Conservation (phyloP, 768 basidiomycete genomes). For the Russula abietina region DNA sequence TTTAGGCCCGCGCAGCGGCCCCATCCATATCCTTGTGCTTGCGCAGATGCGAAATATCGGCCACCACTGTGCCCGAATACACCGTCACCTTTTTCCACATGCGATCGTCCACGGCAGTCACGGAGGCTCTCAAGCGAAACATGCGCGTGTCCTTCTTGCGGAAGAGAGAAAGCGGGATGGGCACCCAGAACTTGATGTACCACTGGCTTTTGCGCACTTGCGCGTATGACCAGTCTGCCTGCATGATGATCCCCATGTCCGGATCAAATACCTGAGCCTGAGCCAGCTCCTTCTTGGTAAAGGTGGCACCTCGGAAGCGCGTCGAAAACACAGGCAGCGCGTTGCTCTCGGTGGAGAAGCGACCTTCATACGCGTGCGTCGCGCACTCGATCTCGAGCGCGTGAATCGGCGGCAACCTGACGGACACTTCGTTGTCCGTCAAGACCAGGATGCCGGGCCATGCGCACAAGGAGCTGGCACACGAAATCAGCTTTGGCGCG, state of each 20-base stretch:
- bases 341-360: conserved; percentile 23
- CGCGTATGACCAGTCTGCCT: conserved; percentile 21
- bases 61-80: conserved; percentile 20
- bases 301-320: conserved; percentile 4
- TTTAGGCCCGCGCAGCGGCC: conserved; percentile 8
- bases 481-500: not conserved
- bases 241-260: conserved; percentile 21
- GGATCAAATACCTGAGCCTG: conserved; percentile 5
- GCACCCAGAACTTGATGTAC: conserved; percentile 26
- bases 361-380: conserved; percentile 25
- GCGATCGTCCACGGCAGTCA: conserved; percentile 20
- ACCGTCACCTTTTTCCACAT: conserved; percentile 21
- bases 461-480: conserved; percentile 10
- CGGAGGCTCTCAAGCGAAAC: conserved; percentile 21
- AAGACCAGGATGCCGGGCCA: conserved; percentile 23
- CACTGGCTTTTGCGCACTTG: conserved; percentile 18
- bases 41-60: conserved; percentile 24
- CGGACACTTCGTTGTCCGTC: conserved; percentile 16
- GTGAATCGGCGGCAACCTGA: conserved; percentile 11
- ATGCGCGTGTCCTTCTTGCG: conserved; percentile 24
- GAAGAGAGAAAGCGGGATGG: conserved; percentile 24
- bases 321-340: conserved; percentile 21
- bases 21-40: conserved; percentile 24
- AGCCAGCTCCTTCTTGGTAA: conserved; percentile 2
- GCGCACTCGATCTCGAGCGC: conserved; percentile 16